Conservation (phyloP, 208 protist genomes). For the Sergeia podlipaevii region DNA sequence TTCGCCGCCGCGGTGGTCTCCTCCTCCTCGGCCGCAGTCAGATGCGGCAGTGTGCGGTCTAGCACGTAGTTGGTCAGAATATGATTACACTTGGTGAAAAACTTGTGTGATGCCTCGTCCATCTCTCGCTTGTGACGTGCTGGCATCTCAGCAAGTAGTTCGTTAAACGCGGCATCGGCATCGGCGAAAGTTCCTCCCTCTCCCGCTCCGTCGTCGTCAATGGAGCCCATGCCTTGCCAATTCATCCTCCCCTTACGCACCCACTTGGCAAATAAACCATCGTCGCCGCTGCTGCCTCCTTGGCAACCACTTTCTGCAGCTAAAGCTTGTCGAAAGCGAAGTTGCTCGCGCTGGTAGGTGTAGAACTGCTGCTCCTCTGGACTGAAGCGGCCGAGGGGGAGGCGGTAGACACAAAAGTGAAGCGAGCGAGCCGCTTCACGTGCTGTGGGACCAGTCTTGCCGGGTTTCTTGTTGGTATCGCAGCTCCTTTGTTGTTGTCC, state of each 20-base stretch:
- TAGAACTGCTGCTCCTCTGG: slow-evolving; percentile 64
- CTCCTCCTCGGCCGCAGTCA: neutral
- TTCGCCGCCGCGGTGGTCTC: neutral
- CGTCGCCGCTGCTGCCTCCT: neutral
- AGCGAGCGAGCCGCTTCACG: slow-evolving; percentile 24
- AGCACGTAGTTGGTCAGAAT: slow-evolving; percentile 48
- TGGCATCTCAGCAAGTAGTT: slow-evolving; percentile 23
- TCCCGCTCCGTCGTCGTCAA: neutral
- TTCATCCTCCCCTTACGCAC: too few relatives aligned
- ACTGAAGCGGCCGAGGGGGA: slow-evolving; percentile 45
- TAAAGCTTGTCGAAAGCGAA: slow-evolving; percentile 34
- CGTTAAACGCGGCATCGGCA: slow-evolving; percentile 15
- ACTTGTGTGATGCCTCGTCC: slow-evolving; percentile 24
- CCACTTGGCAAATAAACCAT: slow-evolving; percentile 11
- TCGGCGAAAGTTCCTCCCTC: neutral
- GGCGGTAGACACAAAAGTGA: slow-evolving; percentile 62
- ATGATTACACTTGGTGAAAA: slow-evolving; percentile 46
- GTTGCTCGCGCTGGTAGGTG: slow-evolving; percentile 44
- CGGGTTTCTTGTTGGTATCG: neutral
- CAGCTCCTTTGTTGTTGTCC: neutral
- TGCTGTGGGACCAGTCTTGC: neutral
- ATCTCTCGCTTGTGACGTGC: slow-evolving; percentile 18
- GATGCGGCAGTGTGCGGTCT: slow-evolving; percentile 7
- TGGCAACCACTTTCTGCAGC: neutral
- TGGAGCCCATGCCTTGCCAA: too few relatives aligned